Conservation (phyloP, 257 asterid genomes). For the Solanum ahanhuiri region DNA sequence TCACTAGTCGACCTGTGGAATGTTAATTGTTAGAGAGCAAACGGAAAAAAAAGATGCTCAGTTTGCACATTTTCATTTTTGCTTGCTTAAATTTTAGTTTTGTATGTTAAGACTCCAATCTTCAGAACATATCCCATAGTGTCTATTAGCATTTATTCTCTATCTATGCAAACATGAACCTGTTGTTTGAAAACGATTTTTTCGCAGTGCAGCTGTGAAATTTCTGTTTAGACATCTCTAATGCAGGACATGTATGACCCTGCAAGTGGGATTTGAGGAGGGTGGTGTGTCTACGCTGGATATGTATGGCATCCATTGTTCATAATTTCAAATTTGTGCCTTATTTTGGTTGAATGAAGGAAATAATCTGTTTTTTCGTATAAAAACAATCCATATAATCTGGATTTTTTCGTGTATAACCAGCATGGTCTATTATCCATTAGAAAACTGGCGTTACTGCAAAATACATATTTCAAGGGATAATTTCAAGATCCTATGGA, state of each 20-base stretch:
- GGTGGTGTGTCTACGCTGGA: background rate
- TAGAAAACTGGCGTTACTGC: background rate
- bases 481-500: too few relatives aligned
- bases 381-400: background rate
- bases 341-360: background rate
- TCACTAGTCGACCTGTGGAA: background rate
- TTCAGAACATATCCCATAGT: background rate
- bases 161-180: background rate
- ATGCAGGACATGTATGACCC: background rate
- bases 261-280: background rate
- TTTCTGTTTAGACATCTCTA: background rate
- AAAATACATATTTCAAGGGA: background rate
- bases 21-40: background rate
- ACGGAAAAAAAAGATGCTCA: background rate
- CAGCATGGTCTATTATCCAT: background rate
- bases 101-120: background rate
- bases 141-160: background rate
- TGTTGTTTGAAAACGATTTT: background rate
- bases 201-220: background rate
- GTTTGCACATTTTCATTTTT: background rate
- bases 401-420: background rate
- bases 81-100: background rate
- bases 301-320: background rate
- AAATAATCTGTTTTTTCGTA: background rate
- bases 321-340: background rate